phyloP scores from a whole-genome alignment of 768 basidiomycete genomes.

The Lactarius hatsudake region DNA sequence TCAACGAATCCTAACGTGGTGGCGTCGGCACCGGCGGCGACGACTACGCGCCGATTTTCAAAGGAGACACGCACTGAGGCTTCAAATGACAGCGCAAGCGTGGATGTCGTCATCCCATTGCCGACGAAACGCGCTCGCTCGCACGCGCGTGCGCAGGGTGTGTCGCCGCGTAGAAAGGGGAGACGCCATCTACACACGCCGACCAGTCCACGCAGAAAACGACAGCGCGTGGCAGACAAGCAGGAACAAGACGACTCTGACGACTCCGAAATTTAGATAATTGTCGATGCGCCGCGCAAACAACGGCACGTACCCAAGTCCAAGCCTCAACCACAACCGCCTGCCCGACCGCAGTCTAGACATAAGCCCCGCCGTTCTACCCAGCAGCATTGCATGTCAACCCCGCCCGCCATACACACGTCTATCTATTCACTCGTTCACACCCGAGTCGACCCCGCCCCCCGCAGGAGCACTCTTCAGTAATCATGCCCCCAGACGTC shows the following conservation, averaged over 20 bases:
- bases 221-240: conserved; percentile 5
- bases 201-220: background rate
- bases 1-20: conserved; percentile 10
- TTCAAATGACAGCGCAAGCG: background rate
- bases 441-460: background rate
- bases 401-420: background rate
- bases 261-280: background rate
- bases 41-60: background rate
- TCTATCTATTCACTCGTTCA: background rate
- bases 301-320: background rate
- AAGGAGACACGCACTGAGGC: background rate
- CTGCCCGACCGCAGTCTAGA: background rate
- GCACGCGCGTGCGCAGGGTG: background rate
- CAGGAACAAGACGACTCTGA: background rate
- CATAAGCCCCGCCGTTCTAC: background rate
- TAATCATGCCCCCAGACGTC: background rate
- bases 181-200: background rate
- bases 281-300: background rate
- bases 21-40: background rate
- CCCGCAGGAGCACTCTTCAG: background rate
- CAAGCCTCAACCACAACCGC: background rate
- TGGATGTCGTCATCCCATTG: background rate
- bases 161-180: background rate
- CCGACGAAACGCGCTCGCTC: background rate
- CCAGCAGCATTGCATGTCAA: background rate